Evolutionary conservation across 306 rosid genomes (phyloP).

Genomic region (Casuarina cunninghamiana): DNA sequence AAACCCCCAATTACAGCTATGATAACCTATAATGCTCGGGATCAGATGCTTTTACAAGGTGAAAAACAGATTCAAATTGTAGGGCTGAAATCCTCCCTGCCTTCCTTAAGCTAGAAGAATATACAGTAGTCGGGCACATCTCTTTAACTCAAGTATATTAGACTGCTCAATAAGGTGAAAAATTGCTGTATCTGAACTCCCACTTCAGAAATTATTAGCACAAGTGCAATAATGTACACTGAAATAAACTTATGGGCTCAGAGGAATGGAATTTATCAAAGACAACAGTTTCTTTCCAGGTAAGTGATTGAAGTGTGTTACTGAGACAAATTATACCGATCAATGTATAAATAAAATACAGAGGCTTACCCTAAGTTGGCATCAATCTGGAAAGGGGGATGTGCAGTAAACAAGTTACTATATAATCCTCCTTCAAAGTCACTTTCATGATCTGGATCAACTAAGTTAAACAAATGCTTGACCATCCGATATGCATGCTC

Average conservation of each 20-base stretch:
- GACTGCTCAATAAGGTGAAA: not conserved
- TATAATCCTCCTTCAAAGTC: slow-evolving; percentile 85
- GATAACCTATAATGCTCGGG: not conserved
- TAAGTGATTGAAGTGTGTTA: not conserved
- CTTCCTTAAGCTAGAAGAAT: too few species aligned
- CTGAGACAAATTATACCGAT: not conserved
- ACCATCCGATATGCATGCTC: slow-evolving; percentile 91
- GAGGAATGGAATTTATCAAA: not conserved
- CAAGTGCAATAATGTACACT: not conserved
- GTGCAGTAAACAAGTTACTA: slow-evolving; percentile 87
- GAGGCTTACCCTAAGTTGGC: slow-evolving; percentile 86
- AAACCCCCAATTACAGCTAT: not conserved
- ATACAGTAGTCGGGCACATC: too few species aligned
- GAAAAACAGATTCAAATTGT: too few species aligned
- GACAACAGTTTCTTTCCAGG: not conserved
- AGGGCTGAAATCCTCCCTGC: too few species aligned
- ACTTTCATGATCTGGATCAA: slow-evolving; percentile 74
- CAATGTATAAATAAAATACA: slow-evolving; percentile 2
- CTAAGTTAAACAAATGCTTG: slow-evolving; percentile 78
- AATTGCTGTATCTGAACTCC: not conserved
- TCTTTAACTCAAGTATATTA: too few species aligned
- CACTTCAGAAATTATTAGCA: not conserved
- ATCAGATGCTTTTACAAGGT: not conserved
- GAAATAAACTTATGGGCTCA: not conserved
- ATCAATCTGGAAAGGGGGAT: slow-evolving; percentile 96